phyloP scores from a whole-genome alignment of 2,329 filamentous ascomycete species.

The Cytospora schulzeri region DNA sequence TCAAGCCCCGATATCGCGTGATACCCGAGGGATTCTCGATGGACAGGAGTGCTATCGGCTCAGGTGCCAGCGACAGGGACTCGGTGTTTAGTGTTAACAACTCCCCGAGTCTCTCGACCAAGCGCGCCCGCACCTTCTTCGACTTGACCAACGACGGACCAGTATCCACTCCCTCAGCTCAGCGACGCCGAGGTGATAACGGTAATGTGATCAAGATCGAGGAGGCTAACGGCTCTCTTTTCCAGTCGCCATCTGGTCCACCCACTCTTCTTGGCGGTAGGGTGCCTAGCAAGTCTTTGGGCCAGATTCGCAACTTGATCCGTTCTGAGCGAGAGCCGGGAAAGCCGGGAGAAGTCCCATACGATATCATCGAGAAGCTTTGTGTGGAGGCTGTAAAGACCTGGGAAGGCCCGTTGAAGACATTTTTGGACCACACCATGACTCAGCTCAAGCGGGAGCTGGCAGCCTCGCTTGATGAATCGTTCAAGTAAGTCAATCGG shows the following conservation, averaged over 20 bases:
- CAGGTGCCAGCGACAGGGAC: conserved; percentile 41
- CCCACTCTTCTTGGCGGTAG: conserved; percentile 10
- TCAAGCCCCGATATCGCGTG: conserved; percentile 52
- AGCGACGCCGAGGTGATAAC: conserved; percentile 26
- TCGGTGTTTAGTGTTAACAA: conserved; percentile 35
- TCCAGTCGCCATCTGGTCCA: conserved; percentile 22
- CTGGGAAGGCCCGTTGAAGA: conserved; percentile 58
- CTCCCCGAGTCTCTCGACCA: conserved; percentile 23
- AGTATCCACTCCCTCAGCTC: conserved; percentile 14
- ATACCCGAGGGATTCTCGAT: conserved; percentile 30
- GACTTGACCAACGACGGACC: conserved; percentile 22
- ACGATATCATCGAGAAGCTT: conserved; percentile 61
- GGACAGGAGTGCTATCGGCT: conserved; percentile 38
- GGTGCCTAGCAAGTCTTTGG: conserved; percentile 43
- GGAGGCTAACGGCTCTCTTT: conserved; percentile 16
- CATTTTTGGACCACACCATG: conserved; percentile 52
- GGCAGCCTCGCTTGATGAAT: conserved; percentile 46
- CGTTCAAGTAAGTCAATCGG: conserved; percentile 42
- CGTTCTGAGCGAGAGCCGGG: conserved; percentile 56
- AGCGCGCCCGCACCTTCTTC: conserved; percentile 17
- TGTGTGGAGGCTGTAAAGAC: conserved; percentile 58
- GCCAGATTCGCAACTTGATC: conserved; percentile 58
- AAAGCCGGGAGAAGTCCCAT: conserved; percentile 59
- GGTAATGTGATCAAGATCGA: conserved; percentile 32
- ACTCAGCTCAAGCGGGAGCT: conserved; percentile 51